These are phyloP conservation scores for Ceratocystis albifundus DNA, from an alignment of 2,329 filamentous ascomycete genomes.

Conservation along the genomic window DNA sequence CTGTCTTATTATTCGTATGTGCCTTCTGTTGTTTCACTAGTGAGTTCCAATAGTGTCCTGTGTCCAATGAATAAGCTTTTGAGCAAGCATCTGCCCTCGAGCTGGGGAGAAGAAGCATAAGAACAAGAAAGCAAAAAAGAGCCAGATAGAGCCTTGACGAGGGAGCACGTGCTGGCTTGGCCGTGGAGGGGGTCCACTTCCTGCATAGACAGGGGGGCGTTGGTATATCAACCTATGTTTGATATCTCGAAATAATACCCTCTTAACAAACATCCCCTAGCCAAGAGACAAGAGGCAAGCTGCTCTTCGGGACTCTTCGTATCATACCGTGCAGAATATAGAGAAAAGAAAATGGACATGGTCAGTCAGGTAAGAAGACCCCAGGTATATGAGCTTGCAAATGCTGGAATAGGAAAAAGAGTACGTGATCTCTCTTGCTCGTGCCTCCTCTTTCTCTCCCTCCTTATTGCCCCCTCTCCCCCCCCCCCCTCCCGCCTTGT, in stretches of 20 bases:
- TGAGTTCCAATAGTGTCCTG: slow-evolving; percentile 1
- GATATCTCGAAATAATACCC: not conserved
- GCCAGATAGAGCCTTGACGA: slow-evolving; percentile 3
- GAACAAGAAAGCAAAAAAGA: slow-evolving; percentile 3
- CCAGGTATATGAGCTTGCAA: not conserved
- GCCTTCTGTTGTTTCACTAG: slow-evolving; percentile 10
- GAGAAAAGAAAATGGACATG: not conserved
- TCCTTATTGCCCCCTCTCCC: not conserved
- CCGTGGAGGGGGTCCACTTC: not conserved
- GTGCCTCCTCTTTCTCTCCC: not conserved
- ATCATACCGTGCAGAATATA: not conserved
- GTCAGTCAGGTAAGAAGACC: not conserved
- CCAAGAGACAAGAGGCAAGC: not conserved
- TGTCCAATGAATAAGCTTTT: slow-evolving; percentile 2
- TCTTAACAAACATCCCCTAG: not conserved
- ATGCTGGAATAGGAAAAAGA: not conserved
- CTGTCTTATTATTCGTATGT: not conserved
- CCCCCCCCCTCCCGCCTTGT: too few relatives aligned
- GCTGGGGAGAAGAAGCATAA: not conserved
- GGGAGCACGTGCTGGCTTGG: slow-evolving; percentile 4
- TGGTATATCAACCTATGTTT: not conserved
- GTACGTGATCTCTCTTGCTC: not conserved
- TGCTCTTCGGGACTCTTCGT: not conserved
- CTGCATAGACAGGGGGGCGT: slow-evolving; percentile 6
- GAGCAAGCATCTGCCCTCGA: not conserved